Percentiles rank a stretch among this genome's conserved stretches.
Conservation (phyloP, 306 rosid species). For the Abrus precatorius region DNA sequence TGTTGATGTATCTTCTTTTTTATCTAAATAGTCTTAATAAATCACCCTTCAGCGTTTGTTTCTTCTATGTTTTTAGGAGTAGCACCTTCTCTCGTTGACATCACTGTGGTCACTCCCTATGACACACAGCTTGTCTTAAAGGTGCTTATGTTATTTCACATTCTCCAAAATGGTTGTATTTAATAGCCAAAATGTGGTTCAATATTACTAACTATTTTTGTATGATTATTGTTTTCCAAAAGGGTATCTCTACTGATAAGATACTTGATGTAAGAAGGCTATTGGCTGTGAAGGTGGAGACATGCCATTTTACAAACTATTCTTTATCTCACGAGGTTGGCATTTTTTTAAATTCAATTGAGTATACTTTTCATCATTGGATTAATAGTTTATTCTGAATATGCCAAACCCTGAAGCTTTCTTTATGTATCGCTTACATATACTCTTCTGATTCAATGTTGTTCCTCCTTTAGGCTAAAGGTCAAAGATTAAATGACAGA, state of each 20-base stretch:
- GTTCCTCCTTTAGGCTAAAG: conserved; percentile 67
- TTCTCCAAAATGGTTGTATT: neutral
- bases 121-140: conserved; percentile 75
- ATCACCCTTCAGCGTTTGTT: neutral
- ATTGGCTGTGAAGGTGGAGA: conserved; percentile 85
- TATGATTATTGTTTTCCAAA: conserved; percentile 34
- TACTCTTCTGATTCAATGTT: neutral
- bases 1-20: neutral
- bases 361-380: neutral
- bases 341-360: neutral
- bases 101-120: conserved; percentile 74
- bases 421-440: neutral
- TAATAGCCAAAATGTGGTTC: conserved; percentile 8
- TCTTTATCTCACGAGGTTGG: conserved; percentile 88
- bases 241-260: conserved; percentile 97
- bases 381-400: conserved; percentile 26
- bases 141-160: conserved; percentile 54
- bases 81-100: conserved; percentile 84
- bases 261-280: conserved; percentile 86
- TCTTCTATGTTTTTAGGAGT: conserved; percentile 51
- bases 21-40: neutral
- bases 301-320: conserved; percentile 90
- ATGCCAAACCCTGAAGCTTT: conserved; percentile 13
- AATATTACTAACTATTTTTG: neutral
- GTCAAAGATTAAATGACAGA: conserved; percentile 74